Evolutionary conservation across 2,329 filamentous ascomycete species (phyloP).

Genomic region (Epichloe baconii): DNA sequence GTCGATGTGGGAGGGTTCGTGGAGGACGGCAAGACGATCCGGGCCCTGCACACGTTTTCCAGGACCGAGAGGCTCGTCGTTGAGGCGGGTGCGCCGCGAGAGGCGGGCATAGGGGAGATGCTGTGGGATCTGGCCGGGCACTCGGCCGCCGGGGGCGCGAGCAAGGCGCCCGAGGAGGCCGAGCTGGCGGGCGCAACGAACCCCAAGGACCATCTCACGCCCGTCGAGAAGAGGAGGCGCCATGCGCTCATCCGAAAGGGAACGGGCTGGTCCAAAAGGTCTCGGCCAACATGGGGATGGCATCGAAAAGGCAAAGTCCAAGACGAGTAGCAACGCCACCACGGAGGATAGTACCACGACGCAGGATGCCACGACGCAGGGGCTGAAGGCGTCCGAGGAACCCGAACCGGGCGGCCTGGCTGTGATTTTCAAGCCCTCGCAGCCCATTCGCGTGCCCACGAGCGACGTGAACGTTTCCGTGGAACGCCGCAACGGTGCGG

Average conservation of each 20-base stretch:
- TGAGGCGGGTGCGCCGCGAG: conserved; percentile 39
- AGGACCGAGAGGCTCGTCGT: conserved; percentile 59
- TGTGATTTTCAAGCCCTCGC: conserved; percentile 63
- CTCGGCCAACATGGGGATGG: conserved; percentile 11
- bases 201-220: background rate
- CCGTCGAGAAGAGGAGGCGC: conserved; percentile 8
- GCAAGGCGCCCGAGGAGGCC: conserved; percentile 13
- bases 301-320: conserved; percentile 12
- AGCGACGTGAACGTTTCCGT: conserved; percentile 86
- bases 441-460: conserved; percentile 57
- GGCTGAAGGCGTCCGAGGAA: conserved; percentile 10
- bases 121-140: conserved; percentile 35
- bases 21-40: conserved; percentile 81
- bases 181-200: conserved; percentile 15
- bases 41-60: conserved; percentile 68
- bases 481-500: conserved; percentile 71
- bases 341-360: conserved; percentile 5
- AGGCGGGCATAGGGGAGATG: conserved; percentile 35
- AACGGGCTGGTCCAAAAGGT: conserved; percentile 21
- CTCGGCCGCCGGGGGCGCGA: too few relatives aligned
- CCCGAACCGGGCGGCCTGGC: conserved; percentile 50
- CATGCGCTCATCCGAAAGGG: conserved; percentile 16
- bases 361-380: background rate
- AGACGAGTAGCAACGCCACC: conserved; percentile 7
- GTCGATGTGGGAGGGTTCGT: conserved; percentile 73